These are phyloP conservation scores for Ensete ventricosum DNA, from an alignment of 176 grass and related monocot species.

Conservation along the genomic window DNA sequence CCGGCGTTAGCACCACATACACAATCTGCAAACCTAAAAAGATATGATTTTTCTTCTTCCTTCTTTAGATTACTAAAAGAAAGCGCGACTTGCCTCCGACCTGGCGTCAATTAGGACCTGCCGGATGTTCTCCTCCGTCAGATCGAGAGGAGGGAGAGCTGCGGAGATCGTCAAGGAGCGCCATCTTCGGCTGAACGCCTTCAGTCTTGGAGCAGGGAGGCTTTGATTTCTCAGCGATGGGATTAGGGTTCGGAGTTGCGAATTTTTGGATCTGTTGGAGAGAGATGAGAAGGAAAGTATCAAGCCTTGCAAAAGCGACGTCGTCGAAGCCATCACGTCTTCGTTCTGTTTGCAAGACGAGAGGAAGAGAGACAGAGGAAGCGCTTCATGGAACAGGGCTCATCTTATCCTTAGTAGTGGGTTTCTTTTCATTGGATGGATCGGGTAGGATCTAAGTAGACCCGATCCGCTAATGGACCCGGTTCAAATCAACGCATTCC, in stretches of 20 bases:
- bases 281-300: background rate
- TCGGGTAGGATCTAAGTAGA: too few relatives aligned
- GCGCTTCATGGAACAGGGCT: too few relatives aligned
- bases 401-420: too few relatives aligned
- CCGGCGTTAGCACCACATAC: background rate
- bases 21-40: background rate
- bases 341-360: background rate
- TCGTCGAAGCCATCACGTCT: background rate
- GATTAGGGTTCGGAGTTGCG: background rate
- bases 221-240: background rate
- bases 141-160: conserved; percentile 64
- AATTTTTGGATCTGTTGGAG: background rate
- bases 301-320: background rate
- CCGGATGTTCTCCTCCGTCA: conserved; percentile 79
- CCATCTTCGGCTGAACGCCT: conserved; percentile 9
- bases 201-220: background rate
- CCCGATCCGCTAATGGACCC: too few relatives aligned
- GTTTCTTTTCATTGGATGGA: too few relatives aligned
- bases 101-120: conserved; percentile 54
- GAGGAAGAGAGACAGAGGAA: too few relatives aligned
- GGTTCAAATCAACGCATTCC: too few relatives aligned
- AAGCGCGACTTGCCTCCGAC: conserved; percentile 34
- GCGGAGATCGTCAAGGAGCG: conserved; percentile 16
- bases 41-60: background rate
- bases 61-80: background rate